Evolutionary conservation across 148 eudicot genomes (phyloP).

Genomic region (Camellia sinensis): DNA sequence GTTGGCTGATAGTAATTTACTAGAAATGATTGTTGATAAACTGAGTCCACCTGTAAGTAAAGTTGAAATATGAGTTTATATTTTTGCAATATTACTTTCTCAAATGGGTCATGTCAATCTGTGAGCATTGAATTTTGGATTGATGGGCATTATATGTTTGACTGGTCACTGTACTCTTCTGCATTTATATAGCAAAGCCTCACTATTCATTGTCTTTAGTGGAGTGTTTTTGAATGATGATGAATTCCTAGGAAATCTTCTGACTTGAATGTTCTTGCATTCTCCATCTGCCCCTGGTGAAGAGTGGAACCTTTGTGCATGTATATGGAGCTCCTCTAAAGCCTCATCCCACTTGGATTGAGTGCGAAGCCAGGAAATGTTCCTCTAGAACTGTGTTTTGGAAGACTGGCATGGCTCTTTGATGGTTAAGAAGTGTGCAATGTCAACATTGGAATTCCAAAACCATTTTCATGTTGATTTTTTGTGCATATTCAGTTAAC

Average conservation of each 20-base stretch:
- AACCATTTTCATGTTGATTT: background rate
- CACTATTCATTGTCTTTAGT: background rate
- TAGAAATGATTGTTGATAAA: slow-evolving; percentile 98
- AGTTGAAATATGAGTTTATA: background rate
- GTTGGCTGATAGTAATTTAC: slow-evolving; percentile 86
- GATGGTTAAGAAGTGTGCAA: background rate
- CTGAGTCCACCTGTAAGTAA: slow-evolving; percentile 67
- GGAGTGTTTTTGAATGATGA: background rate
- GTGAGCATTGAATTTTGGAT: background rate
- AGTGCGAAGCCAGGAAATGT: background rate
- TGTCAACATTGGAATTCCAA: background rate
- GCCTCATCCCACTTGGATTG: background rate
- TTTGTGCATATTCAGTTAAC: background rate
- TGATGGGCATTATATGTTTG: background rate
- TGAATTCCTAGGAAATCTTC: background rate
- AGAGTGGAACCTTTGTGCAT: background rate
- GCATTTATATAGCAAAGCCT: background rate
- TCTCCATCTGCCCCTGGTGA: background rate
- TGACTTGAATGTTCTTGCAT: slow-evolving; percentile 4
- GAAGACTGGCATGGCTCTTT: background rate
- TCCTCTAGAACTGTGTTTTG: background rate
- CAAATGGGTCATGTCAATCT: background rate
- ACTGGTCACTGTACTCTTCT: background rate
- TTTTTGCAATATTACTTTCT: background rate
- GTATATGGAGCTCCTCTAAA: background rate